These are phyloP conservation scores for Aspergillus sp. DNA, from an alignment of 2,329 filamentous ascomycete species.

Conservation along the genomic window DNA sequence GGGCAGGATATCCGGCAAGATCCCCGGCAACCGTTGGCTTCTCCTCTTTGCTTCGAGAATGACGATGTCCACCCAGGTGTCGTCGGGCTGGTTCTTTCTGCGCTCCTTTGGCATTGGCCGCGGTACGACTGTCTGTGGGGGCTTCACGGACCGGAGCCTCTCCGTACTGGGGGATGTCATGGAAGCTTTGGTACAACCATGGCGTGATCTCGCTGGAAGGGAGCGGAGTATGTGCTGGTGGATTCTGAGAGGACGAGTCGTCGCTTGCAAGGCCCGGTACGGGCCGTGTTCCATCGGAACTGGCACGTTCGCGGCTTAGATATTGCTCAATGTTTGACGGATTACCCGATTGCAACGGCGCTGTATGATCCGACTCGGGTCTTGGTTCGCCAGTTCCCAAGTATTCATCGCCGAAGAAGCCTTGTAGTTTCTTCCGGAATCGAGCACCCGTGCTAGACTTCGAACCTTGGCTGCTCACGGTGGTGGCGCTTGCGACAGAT, in stretches of 20 bases:
- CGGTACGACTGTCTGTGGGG: slow-evolving; percentile 68
- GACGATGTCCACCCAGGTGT: slow-evolving; percentile 42
- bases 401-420: slow-evolving; percentile 90
- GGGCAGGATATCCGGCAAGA: slow-evolving; percentile 53
- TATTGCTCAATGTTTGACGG: slow-evolving; percentile 47
- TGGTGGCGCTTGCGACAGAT: slow-evolving; percentile 83
- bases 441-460: slow-evolving; percentile 68
- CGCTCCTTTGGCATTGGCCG: slow-evolving; percentile 48
- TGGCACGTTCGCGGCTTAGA: slow-evolving; percentile 70
- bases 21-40: slow-evolving; percentile 38
- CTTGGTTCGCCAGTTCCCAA: slow-evolving; percentile 53
- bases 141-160: slow-evolving; percentile 73
- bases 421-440: slow-evolving; percentile 76
- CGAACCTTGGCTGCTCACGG: slow-evolving; percentile 80
- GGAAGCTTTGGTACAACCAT: slow-evolving; percentile 89
- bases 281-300: slow-evolving; percentile 71
- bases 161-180: slow-evolving; percentile 74
- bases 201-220: slow-evolving; percentile 92
- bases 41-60: slow-evolving; percentile 59
- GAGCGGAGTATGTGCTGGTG: slow-evolving; percentile 77
- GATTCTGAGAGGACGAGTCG: slow-evolving; percentile 67
- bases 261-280: slow-evolving; percentile 41
- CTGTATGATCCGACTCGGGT: slow-evolving; percentile 68
- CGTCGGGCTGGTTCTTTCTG: slow-evolving; percentile 55
- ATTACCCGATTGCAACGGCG: slow-evolving; percentile 39